Percentiles rank a stretch among this genome's conserved stretches.
Conservation (phyloP, 129 eudicot genomes). For the Centrapalus pauciflorus region DNA sequence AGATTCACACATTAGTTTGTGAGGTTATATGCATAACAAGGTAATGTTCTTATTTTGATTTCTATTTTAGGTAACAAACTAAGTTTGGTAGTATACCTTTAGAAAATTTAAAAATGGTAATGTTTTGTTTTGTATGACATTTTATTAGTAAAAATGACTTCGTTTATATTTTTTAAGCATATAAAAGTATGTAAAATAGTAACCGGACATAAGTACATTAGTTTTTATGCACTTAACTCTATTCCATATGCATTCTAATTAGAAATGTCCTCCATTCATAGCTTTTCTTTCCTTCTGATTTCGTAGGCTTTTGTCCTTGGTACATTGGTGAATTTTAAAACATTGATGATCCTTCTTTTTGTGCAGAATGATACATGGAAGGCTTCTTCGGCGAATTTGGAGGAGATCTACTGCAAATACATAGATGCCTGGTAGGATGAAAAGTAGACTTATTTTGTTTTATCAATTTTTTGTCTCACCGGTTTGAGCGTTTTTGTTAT, state of each 20-base stretch:
- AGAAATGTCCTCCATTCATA: neutral
- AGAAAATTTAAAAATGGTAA: no score
- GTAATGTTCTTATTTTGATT: no score
- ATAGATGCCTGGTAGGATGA: slow-evolving; percentile 42
- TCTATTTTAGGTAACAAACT: no score
- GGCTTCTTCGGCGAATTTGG: slow-evolving; percentile 50
- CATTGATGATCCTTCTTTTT: slow-evolving; percentile 6
- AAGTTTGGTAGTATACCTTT: no score
- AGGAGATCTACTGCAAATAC: slow-evolving; percentile 49
- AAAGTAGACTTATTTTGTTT: neutral
- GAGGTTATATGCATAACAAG: no score
- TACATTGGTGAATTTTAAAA: neutral
- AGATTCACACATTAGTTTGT: no score
- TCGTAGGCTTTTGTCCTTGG: neutral
- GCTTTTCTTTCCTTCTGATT: neutral
- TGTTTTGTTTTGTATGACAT: no score
- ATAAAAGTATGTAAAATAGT: no score
- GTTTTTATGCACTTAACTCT: no score
- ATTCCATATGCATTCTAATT: neutral
- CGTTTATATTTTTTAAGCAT: no score
- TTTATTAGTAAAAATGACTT: no score
- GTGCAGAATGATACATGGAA: slow-evolving; percentile 55
- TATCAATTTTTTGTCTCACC: neutral
- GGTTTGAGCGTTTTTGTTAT: slow-evolving; percentile 14
- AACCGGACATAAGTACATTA: no score